Evolutionary conservation across 2,329 filamentous ascomycete genomes (phyloP).

Genomic region (Aspergillus brunneoviolaceus): DNA sequence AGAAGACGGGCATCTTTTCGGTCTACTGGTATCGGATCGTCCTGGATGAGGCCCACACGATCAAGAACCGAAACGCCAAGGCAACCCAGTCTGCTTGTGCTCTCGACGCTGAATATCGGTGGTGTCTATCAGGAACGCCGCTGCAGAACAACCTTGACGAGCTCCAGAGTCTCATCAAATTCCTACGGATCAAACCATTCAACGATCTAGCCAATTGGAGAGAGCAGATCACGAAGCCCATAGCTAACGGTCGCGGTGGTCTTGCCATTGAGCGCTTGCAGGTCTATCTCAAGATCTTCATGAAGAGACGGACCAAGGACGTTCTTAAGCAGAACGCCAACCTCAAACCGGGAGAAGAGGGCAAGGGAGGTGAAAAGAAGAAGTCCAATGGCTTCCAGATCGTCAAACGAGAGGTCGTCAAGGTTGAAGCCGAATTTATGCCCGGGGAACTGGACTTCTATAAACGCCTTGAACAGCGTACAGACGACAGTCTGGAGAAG

Average conservation of each 20-base stretch:
- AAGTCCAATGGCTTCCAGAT: conserved; percentile 74
- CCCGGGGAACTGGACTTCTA: conserved; percentile 83
- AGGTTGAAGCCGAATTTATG: conserved; percentile 74
- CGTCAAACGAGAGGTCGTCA: conserved; percentile 84
- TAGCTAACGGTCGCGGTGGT: conserved; percentile 87
- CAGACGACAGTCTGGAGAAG: conserved; percentile 79
- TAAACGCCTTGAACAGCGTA: conserved; percentile 74
- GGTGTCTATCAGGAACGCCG: conserved; percentile 94
- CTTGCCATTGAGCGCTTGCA: conserved; percentile 86
- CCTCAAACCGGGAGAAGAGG: conserved; percentile 67
- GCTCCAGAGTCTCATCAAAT: conserved; percentile 87
- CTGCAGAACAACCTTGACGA: conserved; percentile 99
- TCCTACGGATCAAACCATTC: conserved; percentile 88
- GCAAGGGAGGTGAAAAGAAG: conserved; percentile 51
- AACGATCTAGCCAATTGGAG: conserved; percentile 85
- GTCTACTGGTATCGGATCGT: conserved; percentile 95
- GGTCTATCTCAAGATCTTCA: conserved; percentile 83
- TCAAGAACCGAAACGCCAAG: conserved; percentile 98
- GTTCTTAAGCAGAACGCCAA: conserved; percentile 88
- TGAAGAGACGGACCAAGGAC: conserved; percentile 98
- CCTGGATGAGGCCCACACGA: conserved; percentile 93
- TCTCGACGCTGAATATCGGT: conserved; percentile 80
- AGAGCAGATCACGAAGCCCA: conserved; percentile 80
- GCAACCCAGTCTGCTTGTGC: conserved; percentile 89
- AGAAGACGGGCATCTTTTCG: conserved; percentile 82